Base-by-base conservation (phyloP, 441 rosid species). In the Populus hybrid region DNA sequence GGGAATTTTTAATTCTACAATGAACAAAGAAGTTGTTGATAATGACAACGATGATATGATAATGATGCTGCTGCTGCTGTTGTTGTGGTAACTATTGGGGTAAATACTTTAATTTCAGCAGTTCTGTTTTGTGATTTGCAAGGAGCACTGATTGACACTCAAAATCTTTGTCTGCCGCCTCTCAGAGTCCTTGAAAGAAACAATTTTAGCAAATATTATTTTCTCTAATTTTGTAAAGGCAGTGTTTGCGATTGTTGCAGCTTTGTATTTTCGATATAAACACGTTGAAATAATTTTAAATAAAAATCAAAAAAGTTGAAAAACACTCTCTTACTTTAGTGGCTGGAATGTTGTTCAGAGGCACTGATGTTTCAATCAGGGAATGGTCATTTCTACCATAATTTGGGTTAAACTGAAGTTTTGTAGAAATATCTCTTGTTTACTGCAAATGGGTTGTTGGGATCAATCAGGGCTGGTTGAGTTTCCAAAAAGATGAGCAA, bases 1-100 rank as follows among this genome's bases (percentile, higher is more conserved):
- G 57, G 57, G 69, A 78, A 36, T 68, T 35, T 79, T 74, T 24
- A 78, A 24, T 67, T 73, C 74, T 57, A 35, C 23, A 73, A 53
- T 14, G 26, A 11, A 38, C 28, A 21, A 50, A 19, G 21, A 72
- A 24, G 46, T 21, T 40, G 65, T 59, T 30, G 32, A 30, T 30
- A 30, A 30, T 30, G 32, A 30, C 32, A 30, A 30, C 4, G 32
- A 30, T 30, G 32, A 30, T 50, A 24, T 8, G 32, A 30, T 30
- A 30, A 30, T 59, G 63, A 0, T 59, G 10, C n/a, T 59, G 24
- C 1, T 9, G 11, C 8, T 59, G 24, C 1, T 9, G 11, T 8
- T n/a, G 65, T n/a, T 7, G 32, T 30, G 3, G 32, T 30, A 30
- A n/a, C 12, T 70, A 21, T 30, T 28, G 59, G 64, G 75, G 66